Evolutionary conservation across 495 filamentous ascomycete species (phyloP), one percentile per base, ranked within the genome.

Genomic region (Collariella sp.): DNA sequence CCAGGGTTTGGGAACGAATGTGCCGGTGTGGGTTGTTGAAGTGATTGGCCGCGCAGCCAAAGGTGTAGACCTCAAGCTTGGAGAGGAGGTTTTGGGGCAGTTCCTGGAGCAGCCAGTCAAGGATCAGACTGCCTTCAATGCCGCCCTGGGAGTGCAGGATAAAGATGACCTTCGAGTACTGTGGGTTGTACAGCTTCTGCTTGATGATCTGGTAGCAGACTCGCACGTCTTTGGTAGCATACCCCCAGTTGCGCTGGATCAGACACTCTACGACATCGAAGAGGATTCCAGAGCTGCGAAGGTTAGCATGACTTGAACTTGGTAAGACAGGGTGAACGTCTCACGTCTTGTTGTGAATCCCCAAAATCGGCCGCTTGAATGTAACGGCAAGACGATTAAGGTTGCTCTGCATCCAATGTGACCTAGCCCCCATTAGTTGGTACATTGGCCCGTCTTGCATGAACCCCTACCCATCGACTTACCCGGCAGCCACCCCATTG

Each of bases 1-100:
- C 66, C 1, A 31, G 36, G 10, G 44, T 46, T 29, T 67, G 67
- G 2, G 60, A 62, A 16, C 50, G 40, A 13, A 60, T 31, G 33
- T 66, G 62, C 5, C 72, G 72, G 56, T 78, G 79, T 5, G 88
- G 89, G 55, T 91, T 90, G 67, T 90, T 91, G 65, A 91, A 95
- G 66, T 93, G 89, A 59, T 90, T 91, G 2, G 89, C 86, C 7
- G 88, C 87, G 51, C 80, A 83, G 9, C 87, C 89, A 61, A 94
- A 95, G 0, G 88, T 93, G 67, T 91, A 93, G 12, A 93, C 80
- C 63, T 94, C 89, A 11, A 94, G 73, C 50, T 86, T 83, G 0
- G 72, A 65, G 16, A 91, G 72, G 1, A 83, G 67, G 40, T 83
- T 76, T 31, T 83, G 80, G 0, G 86, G 83, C 0, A 93, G 64